Evolutionary conservation across 192 early-diverging fungal genomes (phyloP), one percentile per base, ranked within the genome.

Genomic region (Coemansia sp.): DNA sequence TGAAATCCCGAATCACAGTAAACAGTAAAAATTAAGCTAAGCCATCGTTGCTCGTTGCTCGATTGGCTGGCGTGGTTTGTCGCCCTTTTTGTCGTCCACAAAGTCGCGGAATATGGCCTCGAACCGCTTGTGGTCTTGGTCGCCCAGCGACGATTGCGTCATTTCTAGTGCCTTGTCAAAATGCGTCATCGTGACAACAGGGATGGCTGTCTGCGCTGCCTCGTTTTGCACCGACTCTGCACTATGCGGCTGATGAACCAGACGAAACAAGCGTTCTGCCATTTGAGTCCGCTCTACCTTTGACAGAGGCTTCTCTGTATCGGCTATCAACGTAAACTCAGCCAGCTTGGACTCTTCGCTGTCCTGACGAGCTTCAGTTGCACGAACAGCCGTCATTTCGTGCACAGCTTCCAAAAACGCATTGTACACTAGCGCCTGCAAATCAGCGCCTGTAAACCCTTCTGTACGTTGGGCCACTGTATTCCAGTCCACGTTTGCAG

Each of bases 341-440:
- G 65, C 58, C 8, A 41, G 56, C 43, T 51, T 58, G 18, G 27
- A 7, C 6, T 62, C 52, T 2, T 26, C 57, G 32, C 12, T 19
- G 18, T n/a, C 56, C 2, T n/a, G 6, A 13, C 20, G 26, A 6
- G 41, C 56, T 26, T 18, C 20, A 1, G 12, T 18, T 11, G 35
- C 32, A 18, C 53, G 26, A 37, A 35, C 54, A 29, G 58, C 26
- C 3, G 67, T 18, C 45, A 57, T 69, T 14, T 87, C 88, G 54
- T 96, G 94, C 62, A 97, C 90, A 0, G 93, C 87, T 61, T 92
- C 92, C 39, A 99, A 82, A 47, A 95, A 92, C 1, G 94, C 94
- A 67, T 92, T 93, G 66, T 97, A 97, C 3, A 97, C 67, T 22
- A 99, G 82, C 0, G 91, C 94, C 78, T 97, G 97, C 61, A 99